Conservation (phyloP, 768 basidiomycete genomes). For the Tylopilus plumbeoviolaceoides region DNA sequence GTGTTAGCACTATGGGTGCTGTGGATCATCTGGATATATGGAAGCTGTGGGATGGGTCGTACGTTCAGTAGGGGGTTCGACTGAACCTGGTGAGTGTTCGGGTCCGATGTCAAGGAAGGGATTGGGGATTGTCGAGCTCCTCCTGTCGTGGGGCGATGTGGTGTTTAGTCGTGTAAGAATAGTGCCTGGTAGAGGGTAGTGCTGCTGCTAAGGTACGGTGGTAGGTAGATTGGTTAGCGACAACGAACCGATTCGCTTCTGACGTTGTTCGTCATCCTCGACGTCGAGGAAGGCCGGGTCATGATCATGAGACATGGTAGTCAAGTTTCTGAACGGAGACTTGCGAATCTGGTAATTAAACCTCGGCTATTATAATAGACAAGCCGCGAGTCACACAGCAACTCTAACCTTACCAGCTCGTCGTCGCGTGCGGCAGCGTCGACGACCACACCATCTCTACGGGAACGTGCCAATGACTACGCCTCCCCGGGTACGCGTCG, state of each 20-base stretch:
- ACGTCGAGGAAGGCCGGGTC: constrained; percentile 35
- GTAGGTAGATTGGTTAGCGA: neutral
- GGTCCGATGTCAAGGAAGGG: constrained; percentile 35
- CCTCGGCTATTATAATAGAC: too few species aligned
- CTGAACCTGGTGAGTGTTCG: constrained; percentile 27
- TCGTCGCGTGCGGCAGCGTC: neutral
- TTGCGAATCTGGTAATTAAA: constrained; percentile 13
- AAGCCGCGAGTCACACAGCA: neutral
- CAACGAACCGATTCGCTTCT: constrained; percentile 37
- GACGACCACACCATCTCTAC: neutral
- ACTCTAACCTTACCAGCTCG: neutral
- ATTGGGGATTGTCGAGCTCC: constrained; percentile 8
- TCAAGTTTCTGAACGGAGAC: neutral
- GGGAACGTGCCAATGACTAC: constrained; percentile 18
- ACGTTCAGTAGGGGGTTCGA: constrained; percentile 49
- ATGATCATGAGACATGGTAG: constrained; percentile 9
- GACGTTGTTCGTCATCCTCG: constrained; percentile 45
- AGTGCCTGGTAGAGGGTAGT: constrained; percentile 28
- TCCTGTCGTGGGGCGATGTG: constrained; percentile 8
- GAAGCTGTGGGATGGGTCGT: constrained; percentile 20
- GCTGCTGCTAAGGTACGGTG: neutral
- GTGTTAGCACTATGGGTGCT: constrained; percentile 49
- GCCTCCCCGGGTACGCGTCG: constrained; percentile 53
- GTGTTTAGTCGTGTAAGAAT: constrained; percentile 40
- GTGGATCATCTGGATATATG: neutral